Conservation (phyloP, 1,284 basidiomycete genomes). For the Spongiforma sp. region DNA sequence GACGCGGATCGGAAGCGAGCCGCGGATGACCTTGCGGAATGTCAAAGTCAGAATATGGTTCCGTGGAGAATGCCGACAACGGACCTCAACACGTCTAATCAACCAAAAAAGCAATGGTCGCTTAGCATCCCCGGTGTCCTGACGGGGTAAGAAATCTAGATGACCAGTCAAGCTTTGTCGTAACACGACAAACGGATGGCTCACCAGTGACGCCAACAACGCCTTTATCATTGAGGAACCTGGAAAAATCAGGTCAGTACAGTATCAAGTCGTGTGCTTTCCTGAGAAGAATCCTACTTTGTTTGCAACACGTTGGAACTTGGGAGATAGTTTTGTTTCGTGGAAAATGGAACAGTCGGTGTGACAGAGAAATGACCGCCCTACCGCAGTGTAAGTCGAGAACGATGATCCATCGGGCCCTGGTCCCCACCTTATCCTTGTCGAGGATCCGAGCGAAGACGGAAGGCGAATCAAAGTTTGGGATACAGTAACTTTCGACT, state of each 20-base stretch:
- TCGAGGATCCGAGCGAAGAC: slow-evolving; percentile 89
- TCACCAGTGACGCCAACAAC: slow-evolving; percentile 80
- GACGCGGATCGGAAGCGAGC: slow-evolving; percentile 74
- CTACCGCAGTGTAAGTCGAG: slow-evolving; percentile 38
- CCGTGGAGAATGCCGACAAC: slow-evolving; percentile 1
- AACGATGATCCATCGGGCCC: neutral
- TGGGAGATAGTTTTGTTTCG: slow-evolving; percentile 88
- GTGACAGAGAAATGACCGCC: slow-evolving; percentile 94
- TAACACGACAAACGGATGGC: neutral
- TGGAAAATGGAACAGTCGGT: slow-evolving; percentile 67
- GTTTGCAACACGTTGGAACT: slow-evolving; percentile 89
- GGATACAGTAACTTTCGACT: slow-evolving; percentile 91
- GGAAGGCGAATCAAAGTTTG: slow-evolving; percentile 92
- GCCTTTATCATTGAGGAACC: slow-evolving; percentile 81
- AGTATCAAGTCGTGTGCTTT: neutral
- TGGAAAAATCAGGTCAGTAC: slow-evolving; percentile 28
- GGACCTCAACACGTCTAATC: slow-evolving; percentile 81
- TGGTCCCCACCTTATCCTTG: slow-evolving; percentile 66
- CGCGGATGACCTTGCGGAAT: slow-evolving; percentile 69
- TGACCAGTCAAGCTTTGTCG: slow-evolving; percentile 5
- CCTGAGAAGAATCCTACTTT: slow-evolving; percentile 50
- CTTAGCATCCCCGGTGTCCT: slow-evolving; percentile 47
- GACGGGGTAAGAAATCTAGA: slow-evolving; percentile 79
- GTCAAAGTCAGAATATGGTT: neutral
- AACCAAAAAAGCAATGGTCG: slow-evolving; percentile 86